A percentile compares a stretch with the other conserved stretches of the same genome.
These are phyloP conservation scores for Rhodotorula sp. DNA, from an alignment of 1,284 basidiomycete species.

Conservation along the genomic window DNA sequence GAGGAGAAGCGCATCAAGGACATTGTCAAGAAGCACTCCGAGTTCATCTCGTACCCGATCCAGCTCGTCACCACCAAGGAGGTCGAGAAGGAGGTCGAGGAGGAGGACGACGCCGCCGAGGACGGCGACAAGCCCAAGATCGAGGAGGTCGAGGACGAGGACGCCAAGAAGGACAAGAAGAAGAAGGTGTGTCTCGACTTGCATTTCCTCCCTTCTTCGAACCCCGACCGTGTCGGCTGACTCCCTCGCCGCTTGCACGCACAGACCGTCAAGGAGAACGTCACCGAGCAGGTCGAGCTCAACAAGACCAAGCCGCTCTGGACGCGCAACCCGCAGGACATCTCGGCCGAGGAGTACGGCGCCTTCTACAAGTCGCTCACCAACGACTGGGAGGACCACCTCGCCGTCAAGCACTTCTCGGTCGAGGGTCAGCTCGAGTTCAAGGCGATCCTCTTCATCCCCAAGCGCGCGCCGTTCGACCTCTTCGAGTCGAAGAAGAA, in stretches of 20 bases:
- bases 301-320: constrained; percentile 99
- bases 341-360: constrained; percentile 88
- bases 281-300: constrained; percentile 91
- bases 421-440: constrained; percentile 99
- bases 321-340: constrained; percentile 94
- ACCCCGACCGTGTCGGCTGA: too few species aligned
- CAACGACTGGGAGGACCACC: constrained; percentile 99
- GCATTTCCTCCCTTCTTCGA: too few species aligned
- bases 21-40: constrained; percentile 99
- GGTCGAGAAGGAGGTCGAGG: constrained; percentile 66
- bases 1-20: constrained; percentile 99
- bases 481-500: constrained; percentile 99
- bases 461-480: constrained; percentile 97
- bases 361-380: constrained; percentile 99
- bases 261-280: constrained; percentile 55
- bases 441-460: constrained; percentile 97
- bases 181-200: constrained; percentile 76
- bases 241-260: too few species aligned
- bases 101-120: constrained; percentile 60
- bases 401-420: constrained; percentile 99
- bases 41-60: constrained; percentile 99
- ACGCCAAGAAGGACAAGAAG: constrained; percentile 83
- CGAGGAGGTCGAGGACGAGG: constrained; percentile 77
- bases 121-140: constrained; percentile 71
- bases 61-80: constrained; percentile 99